Conservation (phyloP, 768 basidiomycete species). For the Russula compacta region DNA sequence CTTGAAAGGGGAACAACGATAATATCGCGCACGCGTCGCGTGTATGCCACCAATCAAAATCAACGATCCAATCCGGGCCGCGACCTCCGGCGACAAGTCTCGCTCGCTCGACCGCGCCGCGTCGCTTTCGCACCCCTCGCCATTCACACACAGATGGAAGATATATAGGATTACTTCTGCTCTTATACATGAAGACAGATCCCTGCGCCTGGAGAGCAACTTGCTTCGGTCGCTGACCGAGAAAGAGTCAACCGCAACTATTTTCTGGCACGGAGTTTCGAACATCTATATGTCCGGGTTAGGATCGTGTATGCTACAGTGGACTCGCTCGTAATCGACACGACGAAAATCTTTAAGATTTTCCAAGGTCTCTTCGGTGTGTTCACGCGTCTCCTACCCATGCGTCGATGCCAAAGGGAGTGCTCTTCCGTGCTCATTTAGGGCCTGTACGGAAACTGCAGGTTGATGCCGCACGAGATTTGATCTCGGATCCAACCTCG, state of each 20-base stretch:
- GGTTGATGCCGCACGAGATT: no score
- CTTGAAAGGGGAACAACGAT: not conserved
- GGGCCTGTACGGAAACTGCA: no score
- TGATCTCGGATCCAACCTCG: no score
- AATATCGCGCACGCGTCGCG: not conserved
- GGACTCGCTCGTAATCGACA: conserved; percentile 37
- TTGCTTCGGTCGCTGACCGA: conserved; percentile 21
- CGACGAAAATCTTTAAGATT: conserved; percentile 55
- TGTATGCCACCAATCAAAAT: not conserved
- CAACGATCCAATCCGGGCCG: conserved; percentile 8
- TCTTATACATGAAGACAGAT: no score
- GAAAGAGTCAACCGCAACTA: conserved; percentile 40
- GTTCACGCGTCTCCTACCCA: not conserved
- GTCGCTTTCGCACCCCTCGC: no score
- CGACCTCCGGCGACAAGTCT: not conserved
- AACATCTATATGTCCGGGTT: conserved; percentile 36
- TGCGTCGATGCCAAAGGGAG: conserved; percentile 73
- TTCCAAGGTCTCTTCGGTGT: conserved; percentile 36
- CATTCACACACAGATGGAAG: no score
- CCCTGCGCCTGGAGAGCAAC: conserved; percentile 22
- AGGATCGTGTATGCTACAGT: conserved; percentile 1
- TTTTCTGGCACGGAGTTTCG: conserved; percentile 77
- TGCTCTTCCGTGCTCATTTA: no score
- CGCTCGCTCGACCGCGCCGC: no score
- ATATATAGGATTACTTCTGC: no score